Evolutionary conservation across 2,329 filamentous ascomycete species (phyloP).

Genomic region (Esteya vermicola): DNA sequence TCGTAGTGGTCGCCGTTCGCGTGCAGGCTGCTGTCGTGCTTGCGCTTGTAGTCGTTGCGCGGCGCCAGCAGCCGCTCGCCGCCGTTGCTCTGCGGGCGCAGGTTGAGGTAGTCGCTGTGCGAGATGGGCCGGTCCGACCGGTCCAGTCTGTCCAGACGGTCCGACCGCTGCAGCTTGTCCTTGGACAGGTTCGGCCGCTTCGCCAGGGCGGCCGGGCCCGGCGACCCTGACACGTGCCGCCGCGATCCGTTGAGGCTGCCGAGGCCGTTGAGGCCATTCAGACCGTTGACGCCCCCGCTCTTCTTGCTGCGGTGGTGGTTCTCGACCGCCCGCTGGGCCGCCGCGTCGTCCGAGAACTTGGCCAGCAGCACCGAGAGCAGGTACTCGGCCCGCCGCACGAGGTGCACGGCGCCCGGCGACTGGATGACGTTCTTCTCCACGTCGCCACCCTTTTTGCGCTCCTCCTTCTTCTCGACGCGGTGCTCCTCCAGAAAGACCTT

Average conservation of each 20-base stretch:
- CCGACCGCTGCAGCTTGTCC: conserved; percentile 28
- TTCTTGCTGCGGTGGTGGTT: conserved; percentile 95
- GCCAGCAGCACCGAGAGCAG: conserved; percentile 85
- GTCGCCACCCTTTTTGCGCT: conserved; percentile 66
- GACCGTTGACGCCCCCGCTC: too few relatives aligned
- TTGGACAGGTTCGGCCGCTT: conserved; percentile 33
- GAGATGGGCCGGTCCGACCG: conserved; percentile 26
- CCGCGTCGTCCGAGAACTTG: conserved; percentile 63
- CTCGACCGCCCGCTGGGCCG: conserved; percentile 66
- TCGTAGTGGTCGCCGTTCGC: conserved; percentile 35
- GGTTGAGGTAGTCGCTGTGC: conserved; percentile 12
- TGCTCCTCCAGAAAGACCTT: conserved; percentile 97
- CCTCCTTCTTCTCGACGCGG: conserved; percentile 94
- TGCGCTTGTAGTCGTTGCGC: conserved; percentile 44
- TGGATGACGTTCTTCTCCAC: conserved; percentile 75
- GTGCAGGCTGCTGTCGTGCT: too few relatives aligned
- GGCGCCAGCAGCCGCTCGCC: conserved; percentile 31
- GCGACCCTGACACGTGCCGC: conserved; percentile 46
- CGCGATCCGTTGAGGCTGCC: conserved; percentile 46
- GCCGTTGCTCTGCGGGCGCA: conserved; percentile 12
- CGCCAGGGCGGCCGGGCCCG: conserved; percentile 41
- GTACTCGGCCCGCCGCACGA: conserved; percentile 90
- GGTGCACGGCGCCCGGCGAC: conserved; percentile 91
- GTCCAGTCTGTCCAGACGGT: too few relatives aligned
- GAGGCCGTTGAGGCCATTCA: too few relatives aligned